Evolutionary conservation across 2,329 filamentous ascomycete genomes (phyloP), one percentile per base, ranked within the genome.

Genomic region (Aspergillus flavus): DNA sequence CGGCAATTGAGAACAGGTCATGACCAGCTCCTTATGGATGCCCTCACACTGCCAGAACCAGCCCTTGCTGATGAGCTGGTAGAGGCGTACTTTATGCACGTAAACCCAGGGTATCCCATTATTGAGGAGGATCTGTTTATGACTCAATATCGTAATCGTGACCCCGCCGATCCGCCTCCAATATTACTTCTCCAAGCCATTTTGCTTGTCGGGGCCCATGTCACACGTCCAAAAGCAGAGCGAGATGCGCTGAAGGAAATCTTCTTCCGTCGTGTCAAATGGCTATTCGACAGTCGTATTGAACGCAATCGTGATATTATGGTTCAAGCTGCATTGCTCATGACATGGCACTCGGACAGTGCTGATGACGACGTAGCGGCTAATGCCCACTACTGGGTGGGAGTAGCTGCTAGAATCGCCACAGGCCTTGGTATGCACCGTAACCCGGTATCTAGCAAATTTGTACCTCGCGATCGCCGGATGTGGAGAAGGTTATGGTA

Each of bases 381-480:
- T 45, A 86, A 86, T 66, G 80, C 82, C 19, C 85, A 79, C 65
- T 76, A 81, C 63, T 86, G 84, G 84, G 77, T 86, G 7, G 85
- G 85, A 2, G 77, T 84, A 4, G 85, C 84, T 6, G 79, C 79
- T 21, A 79, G 84, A 6, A 84, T 82, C 39, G 84, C 84, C 2
- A 80, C 83, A 0, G 84, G 84, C 0, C 73, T 86, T 59, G 84
- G 84, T n/a, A 85, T 86, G 82, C 84, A 81, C 68, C 78, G 79
- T 30, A 79, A 81, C 65, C 74, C 78, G 1, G 73, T 78, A 7
- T 75, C 77, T 6, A 79, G 77, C 61, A 75, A 75, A 30, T 79
- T 81, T 66, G 75, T 78, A 16, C 72, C 76, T 32, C 69, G 73
- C n/a, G 78, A 81, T 63, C 74, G 78, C 48, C 75, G 79, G 30